phyloP scores from a whole-genome alignment of 495 filamentous ascomycete species.

The Delitschia confertaspora region DNA sequence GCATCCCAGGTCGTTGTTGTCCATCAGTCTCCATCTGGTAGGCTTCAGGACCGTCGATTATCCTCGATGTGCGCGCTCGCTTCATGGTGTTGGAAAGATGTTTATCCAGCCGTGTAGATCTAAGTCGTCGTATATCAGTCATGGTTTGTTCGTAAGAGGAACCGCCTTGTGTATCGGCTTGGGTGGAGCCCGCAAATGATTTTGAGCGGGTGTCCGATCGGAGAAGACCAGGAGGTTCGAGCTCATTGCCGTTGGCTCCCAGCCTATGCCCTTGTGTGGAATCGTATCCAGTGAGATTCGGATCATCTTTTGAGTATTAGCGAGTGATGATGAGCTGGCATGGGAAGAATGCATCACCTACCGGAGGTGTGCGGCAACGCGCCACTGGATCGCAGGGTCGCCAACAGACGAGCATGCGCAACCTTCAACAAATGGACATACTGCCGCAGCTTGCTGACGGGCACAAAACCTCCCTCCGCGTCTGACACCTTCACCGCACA shows the following conservation, averaged over 20 bases:
- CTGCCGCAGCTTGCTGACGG: conserved; percentile 76
- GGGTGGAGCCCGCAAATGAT: conserved; percentile 51
- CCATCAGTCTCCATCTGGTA: conserved; percentile 66
- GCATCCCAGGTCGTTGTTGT: conserved; percentile 44
- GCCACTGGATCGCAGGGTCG: conserved; percentile 73
- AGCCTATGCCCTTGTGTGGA: conserved; percentile 54
- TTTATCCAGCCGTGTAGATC: conserved; percentile 88
- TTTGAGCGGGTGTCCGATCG: conserved; percentile 62
- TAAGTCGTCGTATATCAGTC: conserved; percentile 81
- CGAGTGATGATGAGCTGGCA: conserved; percentile 2
- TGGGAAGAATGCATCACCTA: conserved; percentile 35
- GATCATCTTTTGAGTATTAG: conserved; percentile 50
- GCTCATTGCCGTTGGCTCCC: conserved; percentile 32
- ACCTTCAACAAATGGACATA: conserved; percentile 89
- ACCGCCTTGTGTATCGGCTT: conserved; percentile 35
- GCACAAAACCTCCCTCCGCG: conserved; percentile 47
- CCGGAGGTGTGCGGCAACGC: conserved; percentile 66
- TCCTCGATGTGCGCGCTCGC: conserved; percentile 80
- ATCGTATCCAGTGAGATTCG: conserved; percentile 59
- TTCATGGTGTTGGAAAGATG: conserved; percentile 85
- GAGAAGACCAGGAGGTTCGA: conserved; percentile 44
- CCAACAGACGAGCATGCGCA: conserved; percentile 79
- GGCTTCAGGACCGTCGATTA: conserved; percentile 85
- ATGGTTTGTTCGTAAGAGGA: conserved; percentile 90
- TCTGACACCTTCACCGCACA: conserved; percentile 51